Conservation (phyloP, 2,329 filamentous ascomycete species). For the Penicillium griseofulvum region DNA sequence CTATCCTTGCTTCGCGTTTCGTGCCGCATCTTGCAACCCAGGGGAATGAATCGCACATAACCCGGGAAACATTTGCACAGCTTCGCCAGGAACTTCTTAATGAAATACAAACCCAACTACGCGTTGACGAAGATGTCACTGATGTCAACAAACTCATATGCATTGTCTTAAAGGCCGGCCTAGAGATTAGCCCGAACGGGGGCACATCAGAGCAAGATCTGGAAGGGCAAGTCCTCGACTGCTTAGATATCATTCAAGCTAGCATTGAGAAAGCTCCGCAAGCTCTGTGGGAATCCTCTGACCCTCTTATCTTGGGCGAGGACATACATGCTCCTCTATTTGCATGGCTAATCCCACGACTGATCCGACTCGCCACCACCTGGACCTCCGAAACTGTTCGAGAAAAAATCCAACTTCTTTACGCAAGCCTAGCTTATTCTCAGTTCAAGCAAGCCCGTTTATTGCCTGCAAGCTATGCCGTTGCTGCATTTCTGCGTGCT, state of each 20-base stretch:
- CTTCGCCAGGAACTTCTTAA: constrained; percentile 65
- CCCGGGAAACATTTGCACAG: constrained; percentile 71
- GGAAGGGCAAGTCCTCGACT: constrained; percentile 55
- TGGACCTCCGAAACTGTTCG: constrained; percentile 43
- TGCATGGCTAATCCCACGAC: constrained; percentile 54
- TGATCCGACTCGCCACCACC: constrained; percentile 49
- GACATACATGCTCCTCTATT: constrained; percentile 50
- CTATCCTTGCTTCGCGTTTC: constrained; percentile 82
- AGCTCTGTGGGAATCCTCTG: constrained; percentile 64
- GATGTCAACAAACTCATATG: constrained; percentile 85
- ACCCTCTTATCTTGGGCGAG: constrained; percentile 56
- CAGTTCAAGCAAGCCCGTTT: constrained; percentile 35
- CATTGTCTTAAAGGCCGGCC: constrained; percentile 74
- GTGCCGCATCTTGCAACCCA: constrained; percentile 74
- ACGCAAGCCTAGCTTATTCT: constrained; percentile 30
- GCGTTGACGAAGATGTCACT: constrained; percentile 63
- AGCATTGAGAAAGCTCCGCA: constrained; percentile 71
- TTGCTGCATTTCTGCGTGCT: constrained; percentile 34
- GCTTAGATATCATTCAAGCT: constrained; percentile 72
- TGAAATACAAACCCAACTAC: constrained; percentile 43
- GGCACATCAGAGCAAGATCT: constrained; percentile 57
- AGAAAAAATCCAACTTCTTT: constrained; percentile 38
- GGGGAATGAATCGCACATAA: constrained; percentile 60
- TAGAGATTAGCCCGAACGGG: constrained; percentile 60
- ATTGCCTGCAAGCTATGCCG: constrained; percentile 29